phyloP scores from a whole-genome alignment of 2,329 filamentous ascomycete genomes.

The Claviceps pusilla region DNA sequence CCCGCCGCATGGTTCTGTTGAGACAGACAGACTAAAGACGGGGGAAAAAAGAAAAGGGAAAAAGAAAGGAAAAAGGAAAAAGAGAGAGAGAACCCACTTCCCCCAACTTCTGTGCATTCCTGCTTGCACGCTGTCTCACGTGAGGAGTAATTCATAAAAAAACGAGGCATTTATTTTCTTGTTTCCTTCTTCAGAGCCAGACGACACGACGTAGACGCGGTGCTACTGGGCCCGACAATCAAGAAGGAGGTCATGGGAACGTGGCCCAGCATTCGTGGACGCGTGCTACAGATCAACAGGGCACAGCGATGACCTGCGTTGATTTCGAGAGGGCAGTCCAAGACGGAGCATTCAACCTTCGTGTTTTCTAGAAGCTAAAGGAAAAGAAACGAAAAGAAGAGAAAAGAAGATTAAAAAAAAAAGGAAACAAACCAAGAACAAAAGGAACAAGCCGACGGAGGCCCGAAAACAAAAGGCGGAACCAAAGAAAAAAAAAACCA shows the following conservation, averaged over 20 bases:
- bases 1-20: background rate
- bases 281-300: background rate
- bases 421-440: too few relatives aligned
- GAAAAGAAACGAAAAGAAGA: too few relatives aligned
- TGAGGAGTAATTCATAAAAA: background rate
- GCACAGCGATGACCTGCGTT: background rate
- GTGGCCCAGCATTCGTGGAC: background rate
- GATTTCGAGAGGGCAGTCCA: background rate
- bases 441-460: too few relatives aligned
- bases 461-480: too few relatives aligned
- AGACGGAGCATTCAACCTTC: background rate
- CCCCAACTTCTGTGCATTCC: background rate
- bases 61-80: background rate
- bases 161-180: background rate
- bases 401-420: too few relatives aligned
- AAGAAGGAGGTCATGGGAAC: background rate
- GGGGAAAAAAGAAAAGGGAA: background rate
- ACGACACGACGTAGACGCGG: background rate
- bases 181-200: background rate
- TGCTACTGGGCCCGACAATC: background rate
- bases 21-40: background rate
- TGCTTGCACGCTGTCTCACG: background rate
- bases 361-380: background rate
- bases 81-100: background rate
- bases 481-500: background rate